Base-by-base conservation (phyloP, 129 eudicot species). In the Cynara cardunculus region DNA sequence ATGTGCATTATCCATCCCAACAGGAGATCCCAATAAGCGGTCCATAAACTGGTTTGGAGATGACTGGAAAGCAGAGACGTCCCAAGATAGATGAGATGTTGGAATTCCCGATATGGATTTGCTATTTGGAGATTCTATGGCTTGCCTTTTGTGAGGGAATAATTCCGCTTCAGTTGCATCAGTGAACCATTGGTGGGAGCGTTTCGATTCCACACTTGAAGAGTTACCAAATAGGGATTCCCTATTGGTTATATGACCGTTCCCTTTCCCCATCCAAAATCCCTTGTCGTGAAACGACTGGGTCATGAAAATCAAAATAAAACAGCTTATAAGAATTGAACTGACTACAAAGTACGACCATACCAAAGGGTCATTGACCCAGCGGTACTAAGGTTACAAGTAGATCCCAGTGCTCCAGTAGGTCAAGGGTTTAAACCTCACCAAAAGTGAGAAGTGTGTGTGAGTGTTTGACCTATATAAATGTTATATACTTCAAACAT, bases 81-180 rank as follows among this genome's bases (percentile, higher is more conserved):
- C 90, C 97, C 97, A 92, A 37, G 90, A 66, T 70, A 85, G 69
- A 71, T 83, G 68, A 72, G 69, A 81, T 0, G 89, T 74, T 8
- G 80, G 64, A 62, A 86, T 75, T 56, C 77, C 91, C 2, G 90
- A 80, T 12, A 82, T 79, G 2, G 82, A 81, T 78, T 87, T 90
- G 90, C 82, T 75, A 75, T 70, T 79, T 73, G 91, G 86, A 74
- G 86, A 80, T 82, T 87, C 87, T 25, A 92, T 39, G 21, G 86
- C 90, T 84, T 88, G 97, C 88, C 87, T 87, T 77, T 92, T 92
- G 82, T 76, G 86, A 28, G 96, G 95, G 76, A 90, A 90, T 39
- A 90, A 77, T 44, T 92, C 97, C 13, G 91, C 84, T 84, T 92
- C 97, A 18, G 88, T 62, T 75, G 86, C 74, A 79, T 90, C 91